A percentile compares a stretch with the other conserved stretches of the same genome.
These are phyloP conservation scores for Rosellinia necatrix DNA, from an alignment of 2,329 filamentous ascomycete genomes.

Conservation along the genomic window DNA sequence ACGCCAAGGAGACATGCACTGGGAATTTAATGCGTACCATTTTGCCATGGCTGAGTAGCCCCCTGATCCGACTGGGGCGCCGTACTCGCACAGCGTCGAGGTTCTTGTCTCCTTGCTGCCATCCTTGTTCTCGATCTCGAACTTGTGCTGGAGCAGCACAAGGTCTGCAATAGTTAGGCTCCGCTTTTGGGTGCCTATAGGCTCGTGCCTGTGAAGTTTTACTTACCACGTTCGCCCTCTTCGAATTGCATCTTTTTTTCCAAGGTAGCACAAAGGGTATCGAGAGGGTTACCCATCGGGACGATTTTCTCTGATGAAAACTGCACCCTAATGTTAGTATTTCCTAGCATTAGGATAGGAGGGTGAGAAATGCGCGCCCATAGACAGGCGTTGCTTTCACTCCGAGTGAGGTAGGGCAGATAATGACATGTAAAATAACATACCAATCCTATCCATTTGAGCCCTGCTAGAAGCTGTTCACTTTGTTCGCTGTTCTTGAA, in stretches of 20 bases:
- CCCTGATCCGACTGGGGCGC: conserved; percentile 59
- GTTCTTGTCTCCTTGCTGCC: conserved; percentile 77
- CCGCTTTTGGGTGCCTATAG: conserved; percentile 45
- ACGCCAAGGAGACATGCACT: conserved; percentile 43
- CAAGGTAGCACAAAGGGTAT: conserved; percentile 87
- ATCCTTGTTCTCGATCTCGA: conserved; percentile 82
- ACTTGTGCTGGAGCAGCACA: conserved; percentile 64
- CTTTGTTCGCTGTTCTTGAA: conserved; percentile 73
- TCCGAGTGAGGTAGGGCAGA: neutral
- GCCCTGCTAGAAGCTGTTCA: conserved; percentile 69
- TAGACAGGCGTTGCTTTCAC: neutral
- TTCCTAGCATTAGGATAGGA: neutral
- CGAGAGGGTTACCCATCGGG: conserved; percentile 72
- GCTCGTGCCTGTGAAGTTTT: neutral
- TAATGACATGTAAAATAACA: conserved; percentile 53
- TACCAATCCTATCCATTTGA: conserved; percentile 69
- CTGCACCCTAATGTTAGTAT: conserved; percentile 37
- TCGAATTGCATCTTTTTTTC: conserved; percentile 92
- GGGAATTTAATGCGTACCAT: conserved; percentile 1
- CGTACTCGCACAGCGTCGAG: conserved; percentile 83
- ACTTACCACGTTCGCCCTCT: conserved; percentile 64
- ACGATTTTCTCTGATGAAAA: conserved; percentile 17
- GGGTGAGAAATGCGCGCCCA: too few relatives aligned
- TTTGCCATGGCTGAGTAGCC: conserved; percentile 87
- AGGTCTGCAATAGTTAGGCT: neutral